Evolutionary conservation across 1,139 yeast genomes (phyloP).

Genomic region (Yamadazyma songkhlaensis): DNA sequence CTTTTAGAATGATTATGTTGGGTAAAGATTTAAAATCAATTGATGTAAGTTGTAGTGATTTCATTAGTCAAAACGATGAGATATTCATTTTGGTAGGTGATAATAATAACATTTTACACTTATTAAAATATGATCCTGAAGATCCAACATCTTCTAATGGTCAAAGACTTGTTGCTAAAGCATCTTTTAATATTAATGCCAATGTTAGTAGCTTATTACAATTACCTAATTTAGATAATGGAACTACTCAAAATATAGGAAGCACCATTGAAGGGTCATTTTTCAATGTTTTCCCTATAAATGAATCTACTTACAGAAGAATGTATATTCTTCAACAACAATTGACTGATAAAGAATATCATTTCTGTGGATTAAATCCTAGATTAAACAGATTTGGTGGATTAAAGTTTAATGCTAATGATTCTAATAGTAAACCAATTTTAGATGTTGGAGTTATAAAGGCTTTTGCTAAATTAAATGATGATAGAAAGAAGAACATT

Average conservation of each 20-base stretch:
- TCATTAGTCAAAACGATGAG: constrained; percentile 68
- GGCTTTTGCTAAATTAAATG: constrained; percentile 52
- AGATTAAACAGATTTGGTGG: constrained; percentile 61
- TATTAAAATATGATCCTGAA: constrained; percentile 89
- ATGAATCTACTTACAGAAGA: constrained; percentile 74
- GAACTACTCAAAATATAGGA: constrained; percentile 56
- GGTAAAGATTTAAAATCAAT: constrained; percentile 71
- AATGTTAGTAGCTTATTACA: constrained; percentile 57
- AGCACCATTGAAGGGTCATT: constrained; percentile 79
- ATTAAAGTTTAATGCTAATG: constrained; percentile 31
- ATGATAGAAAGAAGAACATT: constrained; percentile 52
- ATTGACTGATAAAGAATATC: constrained; percentile 70
- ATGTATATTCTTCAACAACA: constrained; percentile 87
- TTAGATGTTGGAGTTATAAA: constrained; percentile 59
- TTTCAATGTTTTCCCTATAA: constrained; percentile 69
- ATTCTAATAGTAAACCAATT: constrained; percentile 49
- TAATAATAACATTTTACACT: constrained; percentile 63
- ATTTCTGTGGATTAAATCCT: constrained; percentile 80
- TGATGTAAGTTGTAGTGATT: constrained; percentile 68
- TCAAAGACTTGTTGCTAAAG: constrained; percentile 64
- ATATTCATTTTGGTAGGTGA: constrained; percentile 71
- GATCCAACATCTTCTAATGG: constrained; percentile 84
- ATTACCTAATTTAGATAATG: constrained; percentile 44
- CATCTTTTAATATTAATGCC: constrained; percentile 70
- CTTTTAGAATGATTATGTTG: constrained; percentile 76